Conservation (phyloP, 148 eudicot species). For the Beta vulgaris region DNA sequence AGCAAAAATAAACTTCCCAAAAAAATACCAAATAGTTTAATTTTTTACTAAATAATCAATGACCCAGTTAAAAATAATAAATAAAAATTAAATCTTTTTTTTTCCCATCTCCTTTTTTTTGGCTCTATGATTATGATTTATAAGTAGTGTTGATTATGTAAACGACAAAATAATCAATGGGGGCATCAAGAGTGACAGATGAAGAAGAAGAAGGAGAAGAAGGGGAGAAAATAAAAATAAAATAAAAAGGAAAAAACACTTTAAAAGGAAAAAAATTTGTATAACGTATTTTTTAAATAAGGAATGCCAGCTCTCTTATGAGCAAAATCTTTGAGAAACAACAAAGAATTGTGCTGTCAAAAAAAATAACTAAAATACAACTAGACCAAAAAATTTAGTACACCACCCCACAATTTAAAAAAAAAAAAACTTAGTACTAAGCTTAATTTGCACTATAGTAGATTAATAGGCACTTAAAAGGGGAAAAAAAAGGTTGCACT, state of each 20-base stretch:
- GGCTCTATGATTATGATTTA: conserved; percentile 27
- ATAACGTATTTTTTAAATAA: neutral
- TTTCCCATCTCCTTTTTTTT: neutral
- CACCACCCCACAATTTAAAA: too few species aligned
- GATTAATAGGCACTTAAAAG: too few species aligned
- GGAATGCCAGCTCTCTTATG: conserved; percentile 29
- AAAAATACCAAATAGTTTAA: conserved; percentile 27
- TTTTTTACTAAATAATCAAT: conserved; percentile 9
- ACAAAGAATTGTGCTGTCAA: conserved; percentile 6
- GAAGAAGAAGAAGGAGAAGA: conserved; percentile 11
- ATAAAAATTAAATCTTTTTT: conserved; percentile 25
- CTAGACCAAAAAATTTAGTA: too few species aligned
- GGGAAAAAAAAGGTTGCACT: neutral
- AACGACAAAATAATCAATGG: conserved; percentile 44
- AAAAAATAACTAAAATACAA: neutral
- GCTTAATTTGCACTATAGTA: too few species aligned
- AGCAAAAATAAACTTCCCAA: conserved; percentile 20
- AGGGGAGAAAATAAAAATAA: neutral
- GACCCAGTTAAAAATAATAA: neutral
- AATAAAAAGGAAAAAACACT: conserved; percentile 16
- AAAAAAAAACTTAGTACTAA: too few species aligned
- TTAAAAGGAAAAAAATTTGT: conserved; percentile 14
- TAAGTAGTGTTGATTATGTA: conserved; percentile 31
- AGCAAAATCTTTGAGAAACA: conserved; percentile 19
- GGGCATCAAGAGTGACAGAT: conserved; percentile 25